phyloP scores from a whole-genome alignment of 2,329 filamentous ascomycete genomes.

The Aspergillus sojae region DNA sequence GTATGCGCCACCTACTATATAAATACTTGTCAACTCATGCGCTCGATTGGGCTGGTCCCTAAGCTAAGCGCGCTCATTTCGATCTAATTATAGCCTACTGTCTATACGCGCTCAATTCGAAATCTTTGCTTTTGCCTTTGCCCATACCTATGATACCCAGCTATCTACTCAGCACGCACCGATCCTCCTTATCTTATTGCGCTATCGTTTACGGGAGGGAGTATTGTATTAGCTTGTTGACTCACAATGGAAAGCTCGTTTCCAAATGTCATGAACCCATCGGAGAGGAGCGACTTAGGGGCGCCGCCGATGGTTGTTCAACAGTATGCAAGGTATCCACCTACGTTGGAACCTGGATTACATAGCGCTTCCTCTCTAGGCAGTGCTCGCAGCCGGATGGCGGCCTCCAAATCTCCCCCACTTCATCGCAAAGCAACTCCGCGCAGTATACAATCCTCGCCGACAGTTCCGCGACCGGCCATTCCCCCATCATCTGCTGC shows the following conservation, averaged over 20 bases:
- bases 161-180: neutral
- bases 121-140: neutral
- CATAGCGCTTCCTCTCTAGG: constrained; percentile 42
- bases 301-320: constrained; percentile 37
- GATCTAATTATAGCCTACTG: constrained; percentile 5
- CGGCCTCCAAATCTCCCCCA: constrained; percentile 38
- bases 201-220: constrained; percentile 1
- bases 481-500: constrained; percentile 29
- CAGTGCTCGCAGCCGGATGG: constrained; percentile 36
- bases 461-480: constrained; percentile 34
- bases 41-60: constrained; percentile 9
- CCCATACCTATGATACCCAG: constrained; percentile 1
- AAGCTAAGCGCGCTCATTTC: constrained; percentile 4
- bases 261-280: constrained; percentile 31
- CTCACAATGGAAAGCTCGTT: constrained; percentile 37
- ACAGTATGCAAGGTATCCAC: constrained; percentile 43
- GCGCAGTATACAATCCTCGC: constrained; percentile 43
- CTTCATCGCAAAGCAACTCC: constrained; percentile 42
- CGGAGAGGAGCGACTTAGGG: constrained; percentile 29
- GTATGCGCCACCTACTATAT: constrained; percentile 4
- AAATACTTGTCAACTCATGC: constrained; percentile 16
- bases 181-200: neutral
- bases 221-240: constrained; percentile 6
- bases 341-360: constrained; percentile 37
- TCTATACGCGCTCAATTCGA: neutral